Conservation (phyloP, 371 early-diverging fungal genomes). For the Paraphysoderma sedebokerense region DNA sequence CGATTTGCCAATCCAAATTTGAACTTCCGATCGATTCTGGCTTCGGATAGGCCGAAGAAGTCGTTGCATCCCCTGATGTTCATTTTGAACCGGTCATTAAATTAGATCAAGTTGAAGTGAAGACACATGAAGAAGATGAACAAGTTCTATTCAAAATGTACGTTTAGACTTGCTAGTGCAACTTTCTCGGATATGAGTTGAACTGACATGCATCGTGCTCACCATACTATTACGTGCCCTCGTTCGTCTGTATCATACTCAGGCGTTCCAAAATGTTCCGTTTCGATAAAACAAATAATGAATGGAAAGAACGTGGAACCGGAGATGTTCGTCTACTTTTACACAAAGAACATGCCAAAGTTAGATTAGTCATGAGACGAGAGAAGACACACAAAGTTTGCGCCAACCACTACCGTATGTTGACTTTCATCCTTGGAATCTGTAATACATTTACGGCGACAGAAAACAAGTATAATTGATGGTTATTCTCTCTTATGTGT, state of each 20-base stretch:
- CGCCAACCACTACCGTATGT: slow-evolving; percentile 80
- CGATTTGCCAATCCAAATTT: no score
- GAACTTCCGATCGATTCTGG: no score
- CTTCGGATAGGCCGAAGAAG: slow-evolving; percentile 44
- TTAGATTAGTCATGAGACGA: slow-evolving; percentile 91
- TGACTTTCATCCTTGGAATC: not conserved
- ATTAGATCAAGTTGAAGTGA: slow-evolving; percentile 70
- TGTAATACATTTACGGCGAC: not conserved
- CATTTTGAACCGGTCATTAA: slow-evolving; percentile 94
- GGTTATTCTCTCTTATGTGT: not conserved
- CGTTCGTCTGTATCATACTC: slow-evolving; percentile 2
- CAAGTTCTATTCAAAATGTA: slow-evolving; percentile 85
- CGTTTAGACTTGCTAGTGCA: slow-evolving; percentile 8
- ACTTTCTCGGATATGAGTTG: not conserved
- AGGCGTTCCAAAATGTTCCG: slow-evolving; percentile 97
- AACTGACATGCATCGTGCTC: not conserved
- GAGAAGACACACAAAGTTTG: slow-evolving; percentile 96
- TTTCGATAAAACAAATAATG: slow-evolving; percentile 64
- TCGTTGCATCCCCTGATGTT: slow-evolving; percentile 70
- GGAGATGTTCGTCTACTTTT: slow-evolving; percentile 88
- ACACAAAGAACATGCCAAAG: slow-evolving; percentile 70
- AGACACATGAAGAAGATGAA: slow-evolving; percentile 93
- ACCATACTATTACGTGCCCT: no score
- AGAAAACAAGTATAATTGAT: not conserved
- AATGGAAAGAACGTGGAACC: slow-evolving; percentile 98